Conservation (phyloP, 306 rosid genomes). For the Cicer bijugum region DNA sequence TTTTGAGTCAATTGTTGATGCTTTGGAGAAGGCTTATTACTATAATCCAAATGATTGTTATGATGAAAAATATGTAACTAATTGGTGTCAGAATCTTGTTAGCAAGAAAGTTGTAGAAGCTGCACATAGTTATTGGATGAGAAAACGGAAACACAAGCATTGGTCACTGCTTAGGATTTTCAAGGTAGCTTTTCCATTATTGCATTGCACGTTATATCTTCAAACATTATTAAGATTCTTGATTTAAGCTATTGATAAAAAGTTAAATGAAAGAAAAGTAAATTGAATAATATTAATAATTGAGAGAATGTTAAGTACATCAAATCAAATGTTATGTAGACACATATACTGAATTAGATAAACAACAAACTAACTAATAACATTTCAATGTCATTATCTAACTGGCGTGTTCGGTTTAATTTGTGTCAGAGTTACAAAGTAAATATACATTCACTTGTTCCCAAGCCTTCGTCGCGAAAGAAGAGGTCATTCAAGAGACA, state of each 20-base stretch:
- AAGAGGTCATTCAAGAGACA: conserved; percentile 71
- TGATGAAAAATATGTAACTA: conserved; percentile 53
- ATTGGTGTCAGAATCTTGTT: conserved; percentile 55
- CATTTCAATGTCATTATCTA: neutral
- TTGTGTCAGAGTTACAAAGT: conserved; percentile 56
- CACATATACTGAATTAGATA: too few species aligned
- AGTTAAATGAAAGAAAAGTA: too few species aligned
- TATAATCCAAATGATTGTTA: conserved; percentile 52
- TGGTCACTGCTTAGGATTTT: conserved; percentile 61
- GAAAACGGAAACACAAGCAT: conserved; percentile 66
- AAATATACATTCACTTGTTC: conserved; percentile 55
- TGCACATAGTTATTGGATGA: conserved; percentile 65
- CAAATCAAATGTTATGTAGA: too few species aligned
- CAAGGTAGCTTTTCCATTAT: conserved; percentile 58
- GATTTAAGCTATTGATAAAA: too few species aligned
- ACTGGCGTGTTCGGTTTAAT: conserved; percentile 25
- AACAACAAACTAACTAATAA: too few species aligned
- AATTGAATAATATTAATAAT: too few species aligned
- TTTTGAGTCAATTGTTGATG: conserved; percentile 73
- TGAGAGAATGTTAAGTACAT: too few species aligned
- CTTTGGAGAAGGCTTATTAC: conserved; percentile 69
- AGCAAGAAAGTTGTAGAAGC: conserved; percentile 56
- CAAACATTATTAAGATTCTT: neutral
- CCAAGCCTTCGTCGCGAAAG: conserved; percentile 59
- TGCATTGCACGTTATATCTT: neutral